Conservation (phyloP, 352 stramenopile genomes). For the Phytophthora citricola region DNA sequence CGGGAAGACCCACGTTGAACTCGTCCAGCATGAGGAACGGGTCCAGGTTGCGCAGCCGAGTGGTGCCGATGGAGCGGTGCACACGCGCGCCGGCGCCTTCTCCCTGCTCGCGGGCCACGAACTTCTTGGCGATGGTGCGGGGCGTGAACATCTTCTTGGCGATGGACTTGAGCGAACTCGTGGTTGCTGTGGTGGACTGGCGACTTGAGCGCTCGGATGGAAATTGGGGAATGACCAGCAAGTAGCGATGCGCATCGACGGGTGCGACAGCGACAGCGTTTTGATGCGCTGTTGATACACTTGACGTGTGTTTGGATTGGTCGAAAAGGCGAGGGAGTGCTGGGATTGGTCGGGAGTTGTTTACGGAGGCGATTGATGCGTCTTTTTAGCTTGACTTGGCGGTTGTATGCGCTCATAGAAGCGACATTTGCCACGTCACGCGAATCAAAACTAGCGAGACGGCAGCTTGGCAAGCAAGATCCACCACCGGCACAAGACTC, state of each 20-base stretch:
- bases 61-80: conserved; percentile 47
- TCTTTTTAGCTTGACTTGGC: conserved; percentile 12
- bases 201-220: conserved; percentile 6
- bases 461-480: neutral
- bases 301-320: conserved; percentile 12
- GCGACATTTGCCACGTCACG: conserved; percentile 26
- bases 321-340: neutral
- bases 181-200: conserved; percentile 13
- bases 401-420: conserved; percentile 9
- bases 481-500: neutral
- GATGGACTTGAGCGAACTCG: conserved; percentile 24
- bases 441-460: conserved; percentile 22
- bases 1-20: conserved; percentile 60
- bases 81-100: conserved; percentile 50
- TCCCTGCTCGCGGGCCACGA: conserved; percentile 41
- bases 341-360: neutral
- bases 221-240: conserved; percentile 25
- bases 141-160: conserved; percentile 39
- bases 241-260: neutral
- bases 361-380: conserved; percentile 19
- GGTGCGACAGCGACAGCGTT: conserved; percentile 1
- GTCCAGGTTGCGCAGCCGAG: conserved; percentile 45
- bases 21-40: conserved; percentile 71
- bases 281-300: neutral
- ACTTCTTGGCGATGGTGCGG: conserved; percentile 40